Evolutionary conservation across 2,329 filamentous ascomycete genomes (phyloP).

Genomic region (Ceratocystis papillata): DNA sequence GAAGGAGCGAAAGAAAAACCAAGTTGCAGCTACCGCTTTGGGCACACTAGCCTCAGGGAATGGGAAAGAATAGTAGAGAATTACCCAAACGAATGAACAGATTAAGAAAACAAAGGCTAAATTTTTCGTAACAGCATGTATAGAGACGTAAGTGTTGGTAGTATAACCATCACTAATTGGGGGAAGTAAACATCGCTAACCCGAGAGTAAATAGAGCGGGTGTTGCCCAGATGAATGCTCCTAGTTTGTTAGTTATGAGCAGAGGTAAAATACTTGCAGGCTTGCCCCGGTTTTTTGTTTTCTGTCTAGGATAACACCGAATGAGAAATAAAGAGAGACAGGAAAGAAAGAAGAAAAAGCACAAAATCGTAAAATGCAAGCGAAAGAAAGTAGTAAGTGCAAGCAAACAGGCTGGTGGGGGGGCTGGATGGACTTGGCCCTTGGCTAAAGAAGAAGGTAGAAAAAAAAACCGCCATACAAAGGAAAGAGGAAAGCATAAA

Average conservation of each 20-base stretch:
- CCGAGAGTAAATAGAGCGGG: background rate
- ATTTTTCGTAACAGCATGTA: background rate
- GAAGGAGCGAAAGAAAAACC: constrained; percentile 9
- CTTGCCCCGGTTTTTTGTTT: constrained; percentile 19
- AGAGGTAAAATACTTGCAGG: background rate
- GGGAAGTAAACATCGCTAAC: background rate
- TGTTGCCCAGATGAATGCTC: background rate
- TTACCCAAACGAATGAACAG: constrained; percentile 6
- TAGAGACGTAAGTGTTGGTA: background rate
- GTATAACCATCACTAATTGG: background rate
- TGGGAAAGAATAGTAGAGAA: background rate
- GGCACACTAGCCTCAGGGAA: background rate
- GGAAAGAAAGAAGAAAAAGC: background rate
- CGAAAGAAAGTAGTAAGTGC: background rate
- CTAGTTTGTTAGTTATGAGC: background rate
- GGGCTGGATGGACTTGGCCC: too few relatives aligned
- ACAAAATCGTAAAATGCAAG: background rate
- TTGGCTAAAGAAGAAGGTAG: background rate
- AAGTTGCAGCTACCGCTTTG: constrained; percentile 5
- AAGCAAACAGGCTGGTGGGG: background rate
- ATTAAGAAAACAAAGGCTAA: background rate
- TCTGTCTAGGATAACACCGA: constrained; percentile 15
- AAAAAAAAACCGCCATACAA: background rate
- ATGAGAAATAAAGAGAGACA: background rate
- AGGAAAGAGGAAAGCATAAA: constrained; percentile 10